Evolutionary conservation across 2,329 filamentous ascomycete species (phyloP).

Genomic region (Seiridium unicorne): DNA sequence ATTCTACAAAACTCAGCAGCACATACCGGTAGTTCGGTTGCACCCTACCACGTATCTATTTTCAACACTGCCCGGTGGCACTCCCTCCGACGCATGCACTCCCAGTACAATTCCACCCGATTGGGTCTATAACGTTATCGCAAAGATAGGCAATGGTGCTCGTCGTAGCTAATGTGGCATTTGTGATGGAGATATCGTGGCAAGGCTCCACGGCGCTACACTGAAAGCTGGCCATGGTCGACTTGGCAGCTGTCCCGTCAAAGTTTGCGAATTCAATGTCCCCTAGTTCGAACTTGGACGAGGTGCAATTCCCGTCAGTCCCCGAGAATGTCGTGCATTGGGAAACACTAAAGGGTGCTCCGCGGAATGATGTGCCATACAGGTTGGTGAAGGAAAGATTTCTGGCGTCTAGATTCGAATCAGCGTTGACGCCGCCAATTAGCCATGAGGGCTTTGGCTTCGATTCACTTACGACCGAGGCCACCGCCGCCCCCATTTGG

Average conservation of each 20-base stretch:
- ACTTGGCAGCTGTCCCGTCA: conserved; percentile 10
- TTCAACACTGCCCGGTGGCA: conserved; percentile 1
- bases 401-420: conserved; percentile 8
- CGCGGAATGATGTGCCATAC: conserved; percentile 12
- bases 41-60: background rate
- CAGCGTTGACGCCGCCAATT: background rate
- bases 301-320: conserved; percentile 16
- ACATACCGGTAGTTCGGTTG: background rate
- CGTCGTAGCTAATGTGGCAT: background rate
- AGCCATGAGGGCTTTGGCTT: background rate
- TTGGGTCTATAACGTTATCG: background rate
- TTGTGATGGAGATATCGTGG: background rate
- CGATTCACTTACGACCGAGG: conserved; percentile 31
- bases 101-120: conserved; percentile 4
- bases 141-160: background rate
- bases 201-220: conserved; percentile 8
- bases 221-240: conserved; percentile 10
- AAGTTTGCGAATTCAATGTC: conserved; percentile 15
- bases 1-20: background rate
- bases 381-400: conserved; percentile 21
- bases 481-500: conserved; percentile 60
- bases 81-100: background rate
- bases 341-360: conserved; percentile 14
- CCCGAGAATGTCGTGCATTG: conserved; percentile 20
- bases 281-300: conserved; percentile 17